A percentile compares a stretch with the other conserved stretches of the same genome.
Evolutionary conservation across 352 stramenopile genomes (phyloP).

Genomic region (Thalassiosira exigua): DNA sequence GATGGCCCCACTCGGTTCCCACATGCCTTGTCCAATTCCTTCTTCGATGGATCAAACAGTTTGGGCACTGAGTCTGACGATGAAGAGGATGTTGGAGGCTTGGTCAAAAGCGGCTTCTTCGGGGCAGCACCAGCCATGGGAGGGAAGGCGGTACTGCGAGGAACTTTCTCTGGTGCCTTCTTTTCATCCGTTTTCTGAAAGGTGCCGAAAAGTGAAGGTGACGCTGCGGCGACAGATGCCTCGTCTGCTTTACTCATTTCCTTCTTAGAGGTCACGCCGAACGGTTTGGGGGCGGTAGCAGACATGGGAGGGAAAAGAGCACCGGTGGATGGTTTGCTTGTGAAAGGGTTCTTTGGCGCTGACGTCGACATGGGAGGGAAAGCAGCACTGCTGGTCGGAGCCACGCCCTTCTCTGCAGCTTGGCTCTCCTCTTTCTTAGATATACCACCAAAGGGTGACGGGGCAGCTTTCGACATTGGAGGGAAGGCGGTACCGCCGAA

Average conservation of each 20-base stretch:
- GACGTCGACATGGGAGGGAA: slow-evolving; percentile 56
- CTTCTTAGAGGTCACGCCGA: slow-evolving; percentile 26
- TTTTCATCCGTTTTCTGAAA: slow-evolving; percentile 9
- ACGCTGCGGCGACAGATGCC: no score
- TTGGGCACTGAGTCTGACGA: slow-evolving; percentile 62
- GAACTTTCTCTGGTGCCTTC: slow-evolving; percentile 12
- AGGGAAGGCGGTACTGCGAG: slow-evolving; percentile 27
- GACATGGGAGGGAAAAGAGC: slow-evolving; percentile 63
- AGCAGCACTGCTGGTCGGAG: slow-evolving; percentile 7
- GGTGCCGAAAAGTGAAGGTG: not conserved
- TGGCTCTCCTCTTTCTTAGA: not conserved
- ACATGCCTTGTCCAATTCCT: slow-evolving; percentile 16
- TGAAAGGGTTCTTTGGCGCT: slow-evolving; percentile 49
- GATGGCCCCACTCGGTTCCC: not conserved
- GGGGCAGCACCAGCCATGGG: slow-evolving; percentile 41
- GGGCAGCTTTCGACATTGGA: slow-evolving; percentile 39
- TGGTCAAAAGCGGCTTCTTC: slow-evolving; percentile 33
- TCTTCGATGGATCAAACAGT: slow-evolving; percentile 44
- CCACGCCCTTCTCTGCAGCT: not conserved
- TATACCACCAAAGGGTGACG: slow-evolving; percentile 16
- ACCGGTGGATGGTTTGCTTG: slow-evolving; percentile 9
- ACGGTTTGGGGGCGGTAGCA: slow-evolving; percentile 58
- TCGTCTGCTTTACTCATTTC: slow-evolving; percentile 23
- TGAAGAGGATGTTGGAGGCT: slow-evolving; percentile 44
- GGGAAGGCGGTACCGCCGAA: slow-evolving; percentile 27